Base-by-base conservation (phyloP, 495 filamentous ascomycete genomes). In the Bathelium albidoporum region DNA sequence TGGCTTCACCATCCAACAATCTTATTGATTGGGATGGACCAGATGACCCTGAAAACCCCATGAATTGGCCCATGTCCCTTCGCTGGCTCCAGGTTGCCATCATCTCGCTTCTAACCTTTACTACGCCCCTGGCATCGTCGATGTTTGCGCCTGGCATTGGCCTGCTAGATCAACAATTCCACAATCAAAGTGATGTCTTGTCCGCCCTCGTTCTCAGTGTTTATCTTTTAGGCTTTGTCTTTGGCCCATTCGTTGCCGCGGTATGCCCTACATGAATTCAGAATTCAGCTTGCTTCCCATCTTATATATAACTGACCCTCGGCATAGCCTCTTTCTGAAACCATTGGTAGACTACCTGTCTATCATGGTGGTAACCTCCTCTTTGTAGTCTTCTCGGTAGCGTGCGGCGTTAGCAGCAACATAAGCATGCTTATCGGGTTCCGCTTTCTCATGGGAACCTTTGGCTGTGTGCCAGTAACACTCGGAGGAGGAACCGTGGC, bases 141-240 rank as follows among this genome's bases (percentile, higher is more conserved):
- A 63, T 63, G 26, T 58, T 63, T 44, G 62, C 62, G 2, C 62
- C 62, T 58, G 61, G 20, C 1, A 52, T 61, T 43, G 22, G 31
- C 31, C 63, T 73, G 74, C 44, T 49, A 49, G 44, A 49, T 22
- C 44, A 49, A 22, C 11, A 49, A 22, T 49, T 49, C 18, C 44
- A 49, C 20, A 49, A 22, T 22, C 14, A 1, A 49, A 49, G 44
- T n/a, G 78, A 81, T 64, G 65, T 81, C 65, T 71, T 76, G 4
- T 68, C 71, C 67, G 79, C 18, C 77, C 73, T 0, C 74, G 72
- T 0, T 73, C 78, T 22, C 79, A 80, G 73, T 14, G 64, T 79
- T 11, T 81, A 75, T 73, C 70, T 75, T 22, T 64, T 80, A 70
- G 79, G 79, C 0, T 77, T 78, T 22, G 44, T 49, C 44, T 49